These are phyloP conservation scores for Fusarium sp. DNA, from an alignment of 2,329 filamentous ascomycete species.

Conservation along the genomic window DNA sequence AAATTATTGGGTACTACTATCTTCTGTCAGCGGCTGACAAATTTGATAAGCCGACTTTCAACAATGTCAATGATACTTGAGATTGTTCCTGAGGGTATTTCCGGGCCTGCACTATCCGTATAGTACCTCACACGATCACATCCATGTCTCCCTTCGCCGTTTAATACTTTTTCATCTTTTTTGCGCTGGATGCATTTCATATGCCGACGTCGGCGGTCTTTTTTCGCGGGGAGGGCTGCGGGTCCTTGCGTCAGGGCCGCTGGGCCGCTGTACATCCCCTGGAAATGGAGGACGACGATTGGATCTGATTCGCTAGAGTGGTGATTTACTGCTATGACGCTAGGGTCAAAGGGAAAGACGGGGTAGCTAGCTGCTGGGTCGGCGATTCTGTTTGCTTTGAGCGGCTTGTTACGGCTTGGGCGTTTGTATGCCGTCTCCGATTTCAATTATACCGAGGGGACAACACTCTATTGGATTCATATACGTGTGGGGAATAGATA, in stretches of 20 bases:
- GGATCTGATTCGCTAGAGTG: slow-evolving; percentile 20
- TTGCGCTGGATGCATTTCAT: slow-evolving; percentile 19
- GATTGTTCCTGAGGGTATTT: slow-evolving; percentile 3
- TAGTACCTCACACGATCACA: not conserved
- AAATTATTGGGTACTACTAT: slow-evolving; percentile 10
- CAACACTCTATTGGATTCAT: not conserved
- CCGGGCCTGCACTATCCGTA: slow-evolving; percentile 9
- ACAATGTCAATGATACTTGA: not conserved
- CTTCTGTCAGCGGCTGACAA: slow-evolving; percentile 19
- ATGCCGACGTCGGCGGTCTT: slow-evolving; percentile 44
- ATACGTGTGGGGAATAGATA: not conserved
- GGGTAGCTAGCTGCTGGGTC: slow-evolving; percentile 1
- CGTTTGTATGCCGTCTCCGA: not conserved
- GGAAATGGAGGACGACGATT: not conserved
- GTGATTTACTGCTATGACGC: slow-evolving; percentile 15
- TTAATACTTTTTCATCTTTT: slow-evolving; percentile 20
- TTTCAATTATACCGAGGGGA: slow-evolving; percentile 3
- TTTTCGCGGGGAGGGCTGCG: slow-evolving; percentile 33
- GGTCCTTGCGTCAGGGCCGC: slow-evolving; percentile 33
- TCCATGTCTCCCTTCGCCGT: not conserved
- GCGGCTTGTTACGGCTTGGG: slow-evolving; percentile 31
- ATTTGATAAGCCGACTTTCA: not conserved
- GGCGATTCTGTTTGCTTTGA: slow-evolving; percentile 18
- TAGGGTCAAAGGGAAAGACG: slow-evolving; percentile 36
- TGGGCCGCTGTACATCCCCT: slow-evolving; percentile 16